Base-by-base conservation (phyloP, 495 filamentous ascomycete genomes). In the Mycothermus thermophilus region DNA sequence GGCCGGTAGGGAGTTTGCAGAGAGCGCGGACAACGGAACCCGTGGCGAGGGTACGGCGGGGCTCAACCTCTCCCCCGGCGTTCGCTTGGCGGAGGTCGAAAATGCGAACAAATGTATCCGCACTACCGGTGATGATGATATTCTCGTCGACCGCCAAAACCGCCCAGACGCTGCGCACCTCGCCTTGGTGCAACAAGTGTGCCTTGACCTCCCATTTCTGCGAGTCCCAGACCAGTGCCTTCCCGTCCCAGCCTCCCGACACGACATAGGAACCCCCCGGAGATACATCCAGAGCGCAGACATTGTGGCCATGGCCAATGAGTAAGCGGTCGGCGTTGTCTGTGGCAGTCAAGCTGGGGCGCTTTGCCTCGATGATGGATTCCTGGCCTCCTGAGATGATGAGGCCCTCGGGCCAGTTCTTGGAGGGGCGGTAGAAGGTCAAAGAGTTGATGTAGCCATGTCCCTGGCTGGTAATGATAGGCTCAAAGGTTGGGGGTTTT, bases 221-320 rank as follows among this genome's bases (percentile, higher is more conserved):
- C 22, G 80, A 55, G 29, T 48, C 63, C 83, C 83, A 95, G 37
- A 93, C 50, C 20, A 82, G 74, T 9, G 80, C 83, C 24, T 84
- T 78, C 25, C 72, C 71, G 54, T 99, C 92, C 92, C 92, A 99
- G 53, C 85, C 79, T n/a, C 84, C 90, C 48, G 87, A 95, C 27
- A 94, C 75, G 32, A 96, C 68, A 50, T 72, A 78, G 12, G 57
- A 69, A 2, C 73, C 74, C 34, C 79, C 74, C 5, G 75, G 66
- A 27, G 72, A 75, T 4, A 80, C 75, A 51, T 94, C 85, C 19
- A 99, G 57, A 1, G 87, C 64, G 51, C 87, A 95, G 20, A 99
- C 72, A 42, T 95, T 96, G 40, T 77, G 68, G 10, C 66, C 61
- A 51, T 99, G 92, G 12, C 92, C 92, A 29, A 94, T 58, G 5